These are phyloP conservation scores for Caloboletus firmus DNA, from an alignment of 1,284 basidiomycete species.

Conservation along the genomic window DNA sequence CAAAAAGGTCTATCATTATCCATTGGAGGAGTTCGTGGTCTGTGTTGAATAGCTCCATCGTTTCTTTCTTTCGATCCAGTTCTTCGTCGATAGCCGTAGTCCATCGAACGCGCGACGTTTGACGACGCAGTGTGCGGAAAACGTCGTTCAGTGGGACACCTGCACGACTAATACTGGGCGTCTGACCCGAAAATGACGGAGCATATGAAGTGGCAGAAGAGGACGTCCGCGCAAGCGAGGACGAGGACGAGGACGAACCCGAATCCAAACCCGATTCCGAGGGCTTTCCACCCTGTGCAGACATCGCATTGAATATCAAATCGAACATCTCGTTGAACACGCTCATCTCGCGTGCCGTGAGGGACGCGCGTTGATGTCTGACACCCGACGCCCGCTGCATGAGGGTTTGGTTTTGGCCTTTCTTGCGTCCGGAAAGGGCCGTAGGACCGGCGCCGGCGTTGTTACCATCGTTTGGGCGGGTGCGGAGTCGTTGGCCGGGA, in stretches of 20 bases:
- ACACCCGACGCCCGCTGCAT: slow-evolving; percentile 15
- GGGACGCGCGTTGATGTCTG: slow-evolving; percentile 48
- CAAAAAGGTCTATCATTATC: slow-evolving; percentile 73
- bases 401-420: not conserved
- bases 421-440: not conserved
- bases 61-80: slow-evolving; percentile 75
- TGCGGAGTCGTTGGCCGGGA: slow-evolving; percentile 14
- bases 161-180: slow-evolving; percentile 17
- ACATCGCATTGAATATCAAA: slow-evolving; percentile 62
- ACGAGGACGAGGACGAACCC: too few species aligned
- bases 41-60: slow-evolving; percentile 67
- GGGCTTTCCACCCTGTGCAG: slow-evolving; percentile 33
- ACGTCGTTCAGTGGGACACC: slow-evolving; percentile 29
- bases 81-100: slow-evolving; percentile 53
- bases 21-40: slow-evolving; percentile 77
- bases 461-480: not conserved
- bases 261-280: not conserved
- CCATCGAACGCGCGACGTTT: slow-evolving; percentile 50
- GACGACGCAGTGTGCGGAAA: slow-evolving; percentile 45
- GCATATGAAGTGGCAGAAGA: not conserved
- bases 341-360: slow-evolving; percentile 65
- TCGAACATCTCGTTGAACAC: slow-evolving; percentile 73
- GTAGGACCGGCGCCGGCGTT: not conserved
- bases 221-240: not conserved
- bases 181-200: slow-evolving; percentile 1